Base-by-base conservation (phyloP, 2,329 filamentous ascomycete species). In the Penicillium sp. region DNA sequence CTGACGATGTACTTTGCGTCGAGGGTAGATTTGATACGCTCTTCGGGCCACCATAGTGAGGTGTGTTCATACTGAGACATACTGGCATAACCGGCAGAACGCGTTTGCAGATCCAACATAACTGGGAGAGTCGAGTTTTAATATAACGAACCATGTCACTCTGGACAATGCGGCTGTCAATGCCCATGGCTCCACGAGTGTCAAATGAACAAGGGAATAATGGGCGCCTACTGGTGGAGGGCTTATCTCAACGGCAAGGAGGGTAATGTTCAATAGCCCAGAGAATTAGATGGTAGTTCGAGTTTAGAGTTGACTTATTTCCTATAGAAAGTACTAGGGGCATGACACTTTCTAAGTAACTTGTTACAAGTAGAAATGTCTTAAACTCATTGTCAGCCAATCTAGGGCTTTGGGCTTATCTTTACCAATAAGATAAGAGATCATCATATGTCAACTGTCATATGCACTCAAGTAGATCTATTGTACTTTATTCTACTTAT, bases 21-120 rank as follows among this genome's bases (percentile, higher is more conserved):
- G 41, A 80, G 70, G 0, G 76, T 78, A 54, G 77, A 70, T 55
- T 76, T 68, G 55, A 80, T 74, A 58, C 76, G 70, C 55, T 77
- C 77, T 47, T 79, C 73, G n/a, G 77, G 75, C 78, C 78, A 80
- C 76, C 76, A 78, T 49, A 74, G 62, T 42, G 74, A 76, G 49
- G 70, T 73, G 47, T 58, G 25, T 45, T 64, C 58, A 2, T 55
- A 60, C 55, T 62, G 53, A 27, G 61, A 51, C 61, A 66, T 66
- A 5, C 6, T 49, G 36, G 39, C 23, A 25, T 45, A 41, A 3
- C 33, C 29, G 15, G 47, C 10, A 53, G n/a, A 53, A 21, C 23
- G 15, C 4, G 9, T 31, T 25, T 19, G 53, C 9, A 7, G 39
- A 29, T 33, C 19, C 12, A 27, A 44, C 29, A 19, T 49, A 12